Evolutionary conservation across 1,139 yeast genomes (phyloP).

Genomic region (Pichia sp.): DNA sequence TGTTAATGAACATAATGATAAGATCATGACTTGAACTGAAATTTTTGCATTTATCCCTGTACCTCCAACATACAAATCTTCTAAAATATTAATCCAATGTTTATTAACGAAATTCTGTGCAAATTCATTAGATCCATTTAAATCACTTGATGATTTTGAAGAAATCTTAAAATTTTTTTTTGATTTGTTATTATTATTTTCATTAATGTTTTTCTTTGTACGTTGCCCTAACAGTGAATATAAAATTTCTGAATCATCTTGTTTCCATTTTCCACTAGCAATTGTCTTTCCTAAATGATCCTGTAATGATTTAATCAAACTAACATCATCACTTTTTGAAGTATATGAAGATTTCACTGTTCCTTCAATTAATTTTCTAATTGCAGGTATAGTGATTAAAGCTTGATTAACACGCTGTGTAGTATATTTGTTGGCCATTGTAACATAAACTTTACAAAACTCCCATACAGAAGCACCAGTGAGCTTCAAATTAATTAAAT

Average conservation of each 20-base stretch:
- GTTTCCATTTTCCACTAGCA: conserved; percentile 39
- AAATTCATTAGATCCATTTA: conserved; percentile 30
- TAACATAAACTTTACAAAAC: conserved; percentile 47
- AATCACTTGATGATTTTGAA: not conserved
- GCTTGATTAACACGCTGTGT: conserved; percentile 26
- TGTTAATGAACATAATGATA: conserved; percentile 48
- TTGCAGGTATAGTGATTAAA: conserved; percentile 38
- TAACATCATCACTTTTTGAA: conserved; percentile 47
- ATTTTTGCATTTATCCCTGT: conserved; percentile 43
- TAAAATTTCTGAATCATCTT: conserved; percentile 40
- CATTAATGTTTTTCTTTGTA: conserved; percentile 9
- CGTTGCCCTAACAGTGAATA: conserved; percentile 36
- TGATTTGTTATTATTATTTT: conserved; percentile 8
- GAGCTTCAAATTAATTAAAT: conserved; percentile 49
- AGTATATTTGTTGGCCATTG: conserved; percentile 25
- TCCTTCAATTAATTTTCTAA: conserved; percentile 53
- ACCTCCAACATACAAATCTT: conserved; percentile 51
- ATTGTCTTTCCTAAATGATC: conserved; percentile 40
- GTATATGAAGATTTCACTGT: conserved; percentile 41
- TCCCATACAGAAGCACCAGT: conserved; percentile 61
- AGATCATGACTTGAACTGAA: conserved; percentile 44
- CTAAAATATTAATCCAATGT: conserved; percentile 55
- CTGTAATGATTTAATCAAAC: conserved; percentile 41
- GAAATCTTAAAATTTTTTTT: conserved; percentile 5
- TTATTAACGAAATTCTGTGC: conserved; percentile 48